A percentile compares a stretch with the other conserved stretches of the same genome.
phyloP scores from a whole-genome alignment of 148 eudicot species.

The Linanthus parryae region DNA sequence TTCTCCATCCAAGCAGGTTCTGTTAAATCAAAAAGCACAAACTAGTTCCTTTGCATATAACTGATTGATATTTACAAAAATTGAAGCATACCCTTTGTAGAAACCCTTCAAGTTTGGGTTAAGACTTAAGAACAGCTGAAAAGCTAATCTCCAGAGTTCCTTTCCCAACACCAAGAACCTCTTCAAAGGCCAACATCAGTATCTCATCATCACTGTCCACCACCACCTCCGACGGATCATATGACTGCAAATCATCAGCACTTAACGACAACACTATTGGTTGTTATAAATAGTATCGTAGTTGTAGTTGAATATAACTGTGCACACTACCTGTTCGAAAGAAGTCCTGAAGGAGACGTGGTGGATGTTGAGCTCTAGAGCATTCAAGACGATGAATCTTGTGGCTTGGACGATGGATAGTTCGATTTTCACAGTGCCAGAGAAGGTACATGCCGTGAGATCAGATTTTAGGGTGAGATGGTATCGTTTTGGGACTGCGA shows the following conservation, averaged over 20 bases:
- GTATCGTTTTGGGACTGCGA: slow-evolving; percentile 29
- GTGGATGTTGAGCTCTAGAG: slow-evolving; percentile 17
- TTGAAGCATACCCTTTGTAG: slow-evolving; percentile 19
- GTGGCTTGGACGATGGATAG: slow-evolving; percentile 17
- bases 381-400: slow-evolving; percentile 22
- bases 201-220: slow-evolving; percentile 24
- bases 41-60: too few relatives aligned
- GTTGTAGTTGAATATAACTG: too few relatives aligned
- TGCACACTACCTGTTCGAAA: slow-evolving; percentile 4
- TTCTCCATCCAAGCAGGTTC: slow-evolving; percentile 27
- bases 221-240: slow-evolving; percentile 11
- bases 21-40: slow-evolving; percentile 2
- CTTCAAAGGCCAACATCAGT: slow-evolving; percentile 24
- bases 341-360: slow-evolving; percentile 16
- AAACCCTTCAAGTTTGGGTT: slow-evolving; percentile 27
- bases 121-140: slow-evolving; percentile 19
- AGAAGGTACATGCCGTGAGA: slow-evolving; percentile 20
- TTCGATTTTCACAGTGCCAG: slow-evolving; percentile 19
- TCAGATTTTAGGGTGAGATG: slow-evolving; percentile 23
- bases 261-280: too few relatives aligned
- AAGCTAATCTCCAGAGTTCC: slow-evolving; percentile 26
- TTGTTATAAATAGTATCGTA: too few relatives aligned
- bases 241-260: slow-evolving; percentile 17
- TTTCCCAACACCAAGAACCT: slow-evolving; percentile 20
- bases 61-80: too few relatives aligned